Conservation (phyloP, 2,329 filamentous ascomycete genomes). For the Xylaria sp. region DNA sequence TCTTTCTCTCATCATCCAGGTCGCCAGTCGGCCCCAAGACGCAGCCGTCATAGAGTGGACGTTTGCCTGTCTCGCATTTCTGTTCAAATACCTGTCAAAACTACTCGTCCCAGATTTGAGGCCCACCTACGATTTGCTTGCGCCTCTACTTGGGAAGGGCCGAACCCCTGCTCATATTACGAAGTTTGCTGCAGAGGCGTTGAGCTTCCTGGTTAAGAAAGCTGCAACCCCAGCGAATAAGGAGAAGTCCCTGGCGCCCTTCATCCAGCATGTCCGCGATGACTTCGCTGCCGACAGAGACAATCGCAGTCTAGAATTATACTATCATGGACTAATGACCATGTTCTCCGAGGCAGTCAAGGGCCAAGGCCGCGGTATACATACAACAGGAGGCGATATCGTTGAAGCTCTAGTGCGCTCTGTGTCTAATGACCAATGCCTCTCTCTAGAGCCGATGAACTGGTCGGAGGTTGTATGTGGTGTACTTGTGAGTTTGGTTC, state of each 20-base stretch:
- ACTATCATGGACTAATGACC: constrained; percentile 89
- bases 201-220: constrained; percentile 94
- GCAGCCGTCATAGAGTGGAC: constrained; percentile 97
- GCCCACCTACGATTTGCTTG: constrained; percentile 85
- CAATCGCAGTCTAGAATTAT: constrained; percentile 72
- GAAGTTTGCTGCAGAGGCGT: constrained; percentile 91
- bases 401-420: constrained; percentile 63
- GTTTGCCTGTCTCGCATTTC: constrained; percentile 90
- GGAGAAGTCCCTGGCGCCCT: constrained; percentile 74
- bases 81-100: constrained; percentile 96
- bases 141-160: constrained; percentile 83
- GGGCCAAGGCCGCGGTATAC: constrained; percentile 67
- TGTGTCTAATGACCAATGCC: constrained; percentile 62
- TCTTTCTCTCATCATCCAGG: constrained; percentile 78
- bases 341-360: constrained; percentile 88
- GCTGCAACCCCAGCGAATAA: constrained; percentile 81
- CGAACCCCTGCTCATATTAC: constrained; percentile 87
- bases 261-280: constrained; percentile 77
- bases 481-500: constrained; percentile 81
- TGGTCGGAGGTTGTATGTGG: constrained; percentile 78
- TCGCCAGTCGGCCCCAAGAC: constrained; percentile 81
- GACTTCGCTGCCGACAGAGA: constrained; percentile 69
- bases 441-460: constrained; percentile 57
- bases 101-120: constrained; percentile 86
- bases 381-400: constrained; percentile 68